Evolutionary conservation across 148 eudicot species (phyloP).

Genomic region (Rhododendron mucronatum): DNA sequence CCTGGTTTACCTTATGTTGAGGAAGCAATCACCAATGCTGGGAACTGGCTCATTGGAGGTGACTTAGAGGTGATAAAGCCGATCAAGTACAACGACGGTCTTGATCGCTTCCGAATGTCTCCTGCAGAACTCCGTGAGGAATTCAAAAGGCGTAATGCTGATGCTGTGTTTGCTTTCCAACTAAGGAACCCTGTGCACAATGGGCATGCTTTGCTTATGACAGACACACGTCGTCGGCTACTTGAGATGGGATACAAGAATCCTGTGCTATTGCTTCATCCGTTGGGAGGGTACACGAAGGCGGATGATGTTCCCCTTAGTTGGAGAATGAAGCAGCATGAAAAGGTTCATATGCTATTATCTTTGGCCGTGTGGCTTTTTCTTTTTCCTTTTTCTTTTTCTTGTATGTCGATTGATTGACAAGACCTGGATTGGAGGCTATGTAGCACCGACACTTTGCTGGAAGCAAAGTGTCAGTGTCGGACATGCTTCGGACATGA

Average conservation of each 20-base stretch:
- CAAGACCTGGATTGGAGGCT: background rate
- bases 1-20: slow-evolving; percentile 86
- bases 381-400: background rate
- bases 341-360: slow-evolving; percentile 46
- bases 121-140: slow-evolving; percentile 72
- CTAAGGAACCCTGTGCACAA: slow-evolving; percentile 96
- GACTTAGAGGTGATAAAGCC: slow-evolving; percentile 77
- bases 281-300: slow-evolving; percentile 87
- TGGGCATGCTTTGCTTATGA: slow-evolving; percentile 90
- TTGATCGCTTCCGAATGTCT: slow-evolving; percentile 71
- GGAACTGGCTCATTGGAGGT: slow-evolving; percentile 91
- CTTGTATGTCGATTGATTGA: background rate
- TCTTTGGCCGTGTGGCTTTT: background rate
- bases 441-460: no score
- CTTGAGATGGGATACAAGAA: slow-evolving; percentile 93
- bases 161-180: slow-evolving; percentile 95
- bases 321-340: slow-evolving; percentile 96
- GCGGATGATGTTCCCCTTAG: slow-evolving; percentile 90
- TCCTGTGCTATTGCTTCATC: slow-evolving; percentile 80
- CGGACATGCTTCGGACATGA: no score
- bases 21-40: slow-evolving; percentile 62
- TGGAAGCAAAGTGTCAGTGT: no score
- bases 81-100: slow-evolving; percentile 76
- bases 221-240: slow-evolving; percentile 78
- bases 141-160: slow-evolving; percentile 67